A percentile compares a stretch with the other conserved stretches of the same genome.
These are phyloP conservation scores for Xanthoconium stramineum DNA, from an alignment of 768 basidiomycete species.

Conservation along the genomic window DNA sequence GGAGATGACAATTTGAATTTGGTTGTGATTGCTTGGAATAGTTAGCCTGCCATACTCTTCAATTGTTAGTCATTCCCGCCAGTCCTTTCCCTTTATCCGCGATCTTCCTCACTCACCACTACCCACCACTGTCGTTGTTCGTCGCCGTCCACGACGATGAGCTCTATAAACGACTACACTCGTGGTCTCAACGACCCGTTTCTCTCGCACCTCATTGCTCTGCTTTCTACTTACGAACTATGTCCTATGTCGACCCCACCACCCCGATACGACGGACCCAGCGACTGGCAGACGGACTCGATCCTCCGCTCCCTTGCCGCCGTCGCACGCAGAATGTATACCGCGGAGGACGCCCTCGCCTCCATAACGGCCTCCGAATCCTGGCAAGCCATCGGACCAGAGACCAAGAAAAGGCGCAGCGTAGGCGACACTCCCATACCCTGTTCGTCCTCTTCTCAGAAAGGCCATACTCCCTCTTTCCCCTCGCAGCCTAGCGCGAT, in stretches of 20 bases:
- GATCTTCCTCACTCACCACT: conserved; percentile 8
- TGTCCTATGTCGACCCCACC: conserved; percentile 48
- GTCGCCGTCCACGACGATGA: conserved; percentile 32
- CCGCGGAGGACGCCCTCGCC: conserved; percentile 47
- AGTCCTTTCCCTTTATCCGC: background rate
- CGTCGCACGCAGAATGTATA: conserved; percentile 52
- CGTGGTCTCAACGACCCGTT: conserved; percentile 36
- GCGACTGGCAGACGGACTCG: conserved; percentile 56
- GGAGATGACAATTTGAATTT: conserved; percentile 23
- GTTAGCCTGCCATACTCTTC: conserved; percentile 5
- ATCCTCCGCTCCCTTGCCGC: conserved; percentile 51
- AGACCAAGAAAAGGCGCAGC: conserved; percentile 45
- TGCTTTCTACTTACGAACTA: conserved; percentile 58
- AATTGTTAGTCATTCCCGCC: background rate
- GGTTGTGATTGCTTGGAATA: background rate
- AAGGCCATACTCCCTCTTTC: conserved; percentile 11
- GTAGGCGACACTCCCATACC: conserved; percentile 38
- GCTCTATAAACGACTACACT: conserved; percentile 25
- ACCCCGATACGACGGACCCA: conserved; percentile 54
- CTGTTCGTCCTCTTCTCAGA: conserved; percentile 27
- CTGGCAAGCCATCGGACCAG: conserved; percentile 35
- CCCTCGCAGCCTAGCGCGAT: conserved; percentile 28
- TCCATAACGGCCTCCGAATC: conserved; percentile 39
- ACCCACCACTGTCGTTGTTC: conserved; percentile 3
- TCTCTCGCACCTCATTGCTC: conserved; percentile 51